These are phyloP conservation scores for Microbotryum lychnidis-dioicae DNA, from an alignment of 1,284 basidiomycete species.

Conservation along the genomic window DNA sequence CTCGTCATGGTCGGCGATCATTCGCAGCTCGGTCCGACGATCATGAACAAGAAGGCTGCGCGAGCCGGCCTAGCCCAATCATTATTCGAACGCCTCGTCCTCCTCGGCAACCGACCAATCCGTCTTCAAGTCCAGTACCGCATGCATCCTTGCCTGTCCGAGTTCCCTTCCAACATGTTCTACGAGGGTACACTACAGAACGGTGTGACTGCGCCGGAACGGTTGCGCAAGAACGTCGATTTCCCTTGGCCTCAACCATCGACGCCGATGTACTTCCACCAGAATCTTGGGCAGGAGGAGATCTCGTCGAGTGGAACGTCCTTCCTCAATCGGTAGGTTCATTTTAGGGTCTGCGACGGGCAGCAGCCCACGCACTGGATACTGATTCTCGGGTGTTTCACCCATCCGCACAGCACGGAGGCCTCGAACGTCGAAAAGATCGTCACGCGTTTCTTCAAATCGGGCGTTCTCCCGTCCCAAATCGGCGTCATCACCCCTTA, in stretches of 20 bases:
- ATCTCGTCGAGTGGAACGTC: constrained; percentile 98
- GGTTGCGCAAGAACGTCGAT: constrained; percentile 92
- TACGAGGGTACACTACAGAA: constrained; percentile 99
- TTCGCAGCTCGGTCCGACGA: constrained; percentile 89
- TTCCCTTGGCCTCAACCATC: constrained; percentile 99
- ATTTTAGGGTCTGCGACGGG: no score
- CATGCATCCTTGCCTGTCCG: constrained; percentile 98
- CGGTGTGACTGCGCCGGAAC: constrained; percentile 96
- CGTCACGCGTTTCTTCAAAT: constrained; percentile 99
- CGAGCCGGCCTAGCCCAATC: constrained; percentile 94
- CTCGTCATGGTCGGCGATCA: constrained; percentile 84
- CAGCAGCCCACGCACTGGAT: background rate
- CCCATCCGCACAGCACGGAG: constrained; percentile 62
- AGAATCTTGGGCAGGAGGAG: constrained; percentile 97
- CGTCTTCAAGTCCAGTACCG: constrained; percentile 99
- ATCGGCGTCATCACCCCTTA: constrained; percentile 99
- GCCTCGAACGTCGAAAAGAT: constrained; percentile 99
- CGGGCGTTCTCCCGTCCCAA: constrained; percentile 86
- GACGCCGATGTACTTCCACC: constrained; percentile 99
- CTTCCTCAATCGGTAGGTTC: constrained; percentile 75
- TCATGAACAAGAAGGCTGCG: constrained; percentile 99
- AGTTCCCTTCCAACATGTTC: constrained; percentile 99
- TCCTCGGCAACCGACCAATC: constrained; percentile 91
- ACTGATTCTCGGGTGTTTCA: constrained; percentile 7
- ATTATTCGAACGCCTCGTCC: constrained; percentile 91